Percentiles rank a stretch among this genome's conserved stretches.
These are phyloP conservation scores for Hylodesmum podocarpum DNA, from an alignment of 306 rosid genomes.

Conservation along the genomic window DNA sequence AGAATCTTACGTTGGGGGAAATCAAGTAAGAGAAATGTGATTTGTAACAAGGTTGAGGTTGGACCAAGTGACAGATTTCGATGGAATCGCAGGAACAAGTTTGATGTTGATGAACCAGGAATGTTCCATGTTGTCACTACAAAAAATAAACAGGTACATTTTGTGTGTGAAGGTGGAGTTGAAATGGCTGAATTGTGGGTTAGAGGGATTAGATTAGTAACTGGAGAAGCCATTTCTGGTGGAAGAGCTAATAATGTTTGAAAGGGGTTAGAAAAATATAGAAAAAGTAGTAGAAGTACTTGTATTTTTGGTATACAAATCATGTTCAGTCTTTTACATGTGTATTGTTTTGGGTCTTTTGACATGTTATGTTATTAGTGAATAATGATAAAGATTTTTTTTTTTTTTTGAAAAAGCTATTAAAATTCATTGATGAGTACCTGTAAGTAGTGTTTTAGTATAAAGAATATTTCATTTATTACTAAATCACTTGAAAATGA, in stretches of 20 bases:
- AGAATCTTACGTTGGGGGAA: slow-evolving; percentile 67
- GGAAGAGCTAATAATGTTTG: background rate
- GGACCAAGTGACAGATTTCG: slow-evolving; percentile 56
- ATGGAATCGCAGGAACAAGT: slow-evolving; percentile 52
- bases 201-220: slow-evolving; percentile 57
- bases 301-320: background rate
- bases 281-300: background rate
- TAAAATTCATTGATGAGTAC: no score
- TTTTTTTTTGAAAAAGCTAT: no score
- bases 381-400: background rate
- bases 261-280: background rate
- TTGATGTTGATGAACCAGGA: slow-evolving; percentile 51
- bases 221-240: slow-evolving; percentile 47
- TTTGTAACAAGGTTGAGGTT: slow-evolving; percentile 55
- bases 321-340: background rate
- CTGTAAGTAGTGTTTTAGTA: no score
- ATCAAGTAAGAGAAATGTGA: slow-evolving; percentile 54
- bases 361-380: background rate
- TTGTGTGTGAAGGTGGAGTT: slow-evolving; percentile 68
- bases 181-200: slow-evolving; percentile 71
- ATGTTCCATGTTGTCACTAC: slow-evolving; percentile 60
- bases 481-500: no score
- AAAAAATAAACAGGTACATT: slow-evolving; percentile 60
- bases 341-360: no score
- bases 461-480: no score